These are phyloP conservation scores for Piloderma croceum DNA, from an alignment of 768 basidiomycete species.

Conservation along the genomic window DNA sequence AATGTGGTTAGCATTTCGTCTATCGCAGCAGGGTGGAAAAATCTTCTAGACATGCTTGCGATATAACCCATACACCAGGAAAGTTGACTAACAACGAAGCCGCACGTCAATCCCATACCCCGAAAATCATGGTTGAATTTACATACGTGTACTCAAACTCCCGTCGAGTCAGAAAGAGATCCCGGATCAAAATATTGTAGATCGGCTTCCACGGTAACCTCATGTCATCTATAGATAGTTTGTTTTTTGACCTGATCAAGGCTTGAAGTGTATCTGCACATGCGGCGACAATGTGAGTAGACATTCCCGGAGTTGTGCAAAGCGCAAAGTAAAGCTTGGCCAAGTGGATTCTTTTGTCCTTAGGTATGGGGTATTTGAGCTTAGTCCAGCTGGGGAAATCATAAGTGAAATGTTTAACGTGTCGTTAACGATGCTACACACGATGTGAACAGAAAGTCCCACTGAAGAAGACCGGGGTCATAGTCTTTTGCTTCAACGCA, in stretches of 20 bases:
- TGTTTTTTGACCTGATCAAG: constrained; percentile 64
- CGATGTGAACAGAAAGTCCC: constrained; percentile 75
- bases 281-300: constrained; percentile 59
- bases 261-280: constrained; percentile 58
- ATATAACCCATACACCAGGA: constrained; percentile 74
- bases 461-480: constrained; percentile 72
- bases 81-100: constrained; percentile 44
- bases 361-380: constrained; percentile 84
- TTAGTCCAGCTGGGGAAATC: constrained; percentile 56
- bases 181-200: constrained; percentile 61
- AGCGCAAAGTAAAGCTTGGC: constrained; percentile 78
- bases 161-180: constrained; percentile 70
- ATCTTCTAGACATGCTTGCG: constrained; percentile 62
- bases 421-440: constrained; percentile 32
- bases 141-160: constrained; percentile 76
- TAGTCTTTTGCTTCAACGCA: constrained; percentile 77
- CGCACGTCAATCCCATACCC: background rate
- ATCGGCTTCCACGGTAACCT: constrained; percentile 80
- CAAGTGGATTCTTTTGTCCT: constrained; percentile 66
- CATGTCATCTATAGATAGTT: constrained; percentile 72
- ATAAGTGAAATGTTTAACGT: constrained; percentile 13
- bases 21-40: constrained; percentile 85
- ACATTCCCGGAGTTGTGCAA: constrained; percentile 71
- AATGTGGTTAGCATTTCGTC: constrained; percentile 87
- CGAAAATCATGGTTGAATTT: background rate